Conservation (phyloP, 2,329 filamentous ascomycete genomes). For the Cryphonectria carpinicola region DNA sequence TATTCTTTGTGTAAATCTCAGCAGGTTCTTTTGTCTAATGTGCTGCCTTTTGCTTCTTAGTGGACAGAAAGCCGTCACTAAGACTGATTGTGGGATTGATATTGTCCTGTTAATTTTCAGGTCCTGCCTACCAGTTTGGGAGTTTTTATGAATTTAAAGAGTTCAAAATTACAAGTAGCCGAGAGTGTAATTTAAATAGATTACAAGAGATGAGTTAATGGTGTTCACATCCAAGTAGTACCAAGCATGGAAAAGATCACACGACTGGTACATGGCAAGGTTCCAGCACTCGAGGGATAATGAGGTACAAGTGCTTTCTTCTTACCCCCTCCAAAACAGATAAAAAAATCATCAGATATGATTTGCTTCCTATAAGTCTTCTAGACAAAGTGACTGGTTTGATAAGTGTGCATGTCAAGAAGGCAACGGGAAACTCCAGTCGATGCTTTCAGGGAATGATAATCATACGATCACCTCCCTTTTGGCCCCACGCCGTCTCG, state of each 20-base stretch:
- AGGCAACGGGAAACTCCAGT: not conserved
- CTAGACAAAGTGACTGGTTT: not conserved
- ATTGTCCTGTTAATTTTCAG: not conserved
- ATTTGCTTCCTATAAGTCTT: not conserved
- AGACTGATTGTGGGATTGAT: not conserved
- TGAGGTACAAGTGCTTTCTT: too few species aligned
- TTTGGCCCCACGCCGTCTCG: conserved; percentile 13
- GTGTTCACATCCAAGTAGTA: too few species aligned
- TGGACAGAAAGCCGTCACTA: not conserved
- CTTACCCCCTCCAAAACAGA: too few species aligned
- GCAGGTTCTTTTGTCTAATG: not conserved
- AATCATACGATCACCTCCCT: conserved; percentile 10
- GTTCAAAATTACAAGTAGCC: too few species aligned
- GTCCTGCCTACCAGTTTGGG: not conserved
- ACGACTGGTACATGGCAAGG: too few species aligned
- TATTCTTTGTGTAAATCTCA: not conserved
- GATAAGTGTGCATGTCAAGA: not conserved
- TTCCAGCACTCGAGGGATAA: too few species aligned
- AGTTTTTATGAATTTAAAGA: too few species aligned
- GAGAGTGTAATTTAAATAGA: too few species aligned
- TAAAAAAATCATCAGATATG: too few species aligned
- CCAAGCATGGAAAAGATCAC: too few species aligned
- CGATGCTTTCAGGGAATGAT: not conserved
- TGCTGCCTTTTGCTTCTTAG: not conserved
- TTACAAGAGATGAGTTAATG: too few species aligned